These are phyloP conservation scores for Batkoa obscura DNA, from an alignment of 371 early-diverging fungal species.

Conservation along the genomic window DNA sequence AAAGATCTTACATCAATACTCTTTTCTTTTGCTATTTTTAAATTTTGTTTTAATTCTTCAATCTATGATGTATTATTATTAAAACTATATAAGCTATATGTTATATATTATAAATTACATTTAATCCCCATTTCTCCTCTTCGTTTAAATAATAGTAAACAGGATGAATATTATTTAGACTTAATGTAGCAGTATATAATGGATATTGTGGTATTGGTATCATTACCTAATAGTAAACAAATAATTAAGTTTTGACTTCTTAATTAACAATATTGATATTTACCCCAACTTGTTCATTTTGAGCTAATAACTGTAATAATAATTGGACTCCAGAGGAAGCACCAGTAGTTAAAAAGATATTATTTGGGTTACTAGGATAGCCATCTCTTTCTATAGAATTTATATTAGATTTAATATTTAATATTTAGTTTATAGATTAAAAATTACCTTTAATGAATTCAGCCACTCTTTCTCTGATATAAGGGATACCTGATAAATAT, in stretches of 20 bases:
- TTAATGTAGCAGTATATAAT: constrained; percentile 85
- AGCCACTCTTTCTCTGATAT: constrained; percentile 70
- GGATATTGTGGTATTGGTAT: constrained; percentile 98
- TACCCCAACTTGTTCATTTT: constrained; percentile 55
- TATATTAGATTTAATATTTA: neutral
- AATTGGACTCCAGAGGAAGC: constrained; percentile 78
- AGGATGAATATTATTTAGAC: constrained; percentile 54
- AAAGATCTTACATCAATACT: constrained; percentile 81
- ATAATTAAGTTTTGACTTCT: neutral
- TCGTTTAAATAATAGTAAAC: constrained; percentile 89
- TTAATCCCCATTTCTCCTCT: constrained; percentile 60
- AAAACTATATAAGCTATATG: constrained; percentile 3
- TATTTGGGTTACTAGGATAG: constrained; percentile 53
- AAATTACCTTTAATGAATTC: constrained; percentile 38
- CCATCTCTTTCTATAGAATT: constrained; percentile 51
- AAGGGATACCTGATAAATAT: constrained; percentile 30
- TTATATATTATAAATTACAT: constrained; percentile 20
- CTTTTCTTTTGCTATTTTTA: constrained; percentile 37
- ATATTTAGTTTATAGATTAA: no score
- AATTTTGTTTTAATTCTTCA: constrained; percentile 32
- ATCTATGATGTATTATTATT: constrained; percentile 8
- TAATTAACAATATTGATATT: constrained; percentile 2
- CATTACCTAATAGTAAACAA: constrained; percentile 36
- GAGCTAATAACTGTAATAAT: constrained; percentile 59
- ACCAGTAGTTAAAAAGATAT: constrained; percentile 84